Conservation (phyloP, 2,329 filamentous ascomycete genomes). For the Pseudogymnoascus sp. region DNA sequence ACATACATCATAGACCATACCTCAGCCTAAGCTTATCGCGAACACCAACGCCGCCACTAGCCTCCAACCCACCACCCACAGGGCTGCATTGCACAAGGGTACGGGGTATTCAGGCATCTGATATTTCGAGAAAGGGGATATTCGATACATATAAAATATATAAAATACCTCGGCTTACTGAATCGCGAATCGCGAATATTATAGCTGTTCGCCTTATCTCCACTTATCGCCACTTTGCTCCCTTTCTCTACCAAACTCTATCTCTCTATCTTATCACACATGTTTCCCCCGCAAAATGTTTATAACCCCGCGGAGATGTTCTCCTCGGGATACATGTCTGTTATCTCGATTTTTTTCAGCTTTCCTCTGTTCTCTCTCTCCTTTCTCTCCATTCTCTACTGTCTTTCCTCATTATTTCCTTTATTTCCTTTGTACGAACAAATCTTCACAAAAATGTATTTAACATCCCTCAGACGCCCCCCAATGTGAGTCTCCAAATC, state of each 20-base stretch:
- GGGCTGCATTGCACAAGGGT: background rate
- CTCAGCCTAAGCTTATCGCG: background rate
- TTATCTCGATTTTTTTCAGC: background rate
- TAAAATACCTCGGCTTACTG: background rate
- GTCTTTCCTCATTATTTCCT: background rate
- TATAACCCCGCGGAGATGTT: background rate
- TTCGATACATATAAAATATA: background rate
- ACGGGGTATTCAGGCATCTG: background rate
- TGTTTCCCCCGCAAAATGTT: background rate
- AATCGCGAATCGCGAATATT: background rate
- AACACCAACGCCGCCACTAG: background rate
- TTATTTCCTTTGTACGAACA: background rate
- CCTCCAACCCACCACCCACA: background rate
- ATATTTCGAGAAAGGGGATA: background rate
- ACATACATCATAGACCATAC: background rate
- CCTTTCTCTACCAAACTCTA: background rate
- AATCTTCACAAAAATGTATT: background rate
- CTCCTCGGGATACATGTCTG: background rate
- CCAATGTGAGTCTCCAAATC: background rate
- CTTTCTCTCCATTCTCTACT: too few species aligned
- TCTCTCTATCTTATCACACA: background rate
- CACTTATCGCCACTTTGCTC: background rate
- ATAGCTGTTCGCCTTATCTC: background rate
- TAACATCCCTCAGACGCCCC: conserved; percentile 2
- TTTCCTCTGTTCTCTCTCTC: background rate